phyloP scores from a whole-genome alignment of 805 yeast genomes.

The Cyberlindnera meyerae region DNA sequence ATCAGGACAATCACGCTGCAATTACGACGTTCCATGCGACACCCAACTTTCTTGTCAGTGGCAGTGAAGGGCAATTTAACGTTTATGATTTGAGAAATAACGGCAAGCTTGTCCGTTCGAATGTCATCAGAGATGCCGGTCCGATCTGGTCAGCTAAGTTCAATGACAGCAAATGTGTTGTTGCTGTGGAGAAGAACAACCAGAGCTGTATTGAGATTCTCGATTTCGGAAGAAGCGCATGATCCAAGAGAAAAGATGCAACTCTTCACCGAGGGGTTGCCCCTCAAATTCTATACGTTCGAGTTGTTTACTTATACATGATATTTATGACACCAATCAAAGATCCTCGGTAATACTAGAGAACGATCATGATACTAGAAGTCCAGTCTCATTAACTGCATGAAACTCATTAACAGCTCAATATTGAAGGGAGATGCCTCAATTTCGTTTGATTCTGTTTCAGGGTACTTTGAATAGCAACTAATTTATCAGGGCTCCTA shows the following conservation, averaged over 20 bases:
- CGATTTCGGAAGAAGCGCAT: constrained; percentile 53
- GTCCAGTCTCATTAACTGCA: too few species aligned
- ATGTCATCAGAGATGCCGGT: constrained; percentile 71
- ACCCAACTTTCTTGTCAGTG: constrained; percentile 78
- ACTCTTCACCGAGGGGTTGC: neutral
- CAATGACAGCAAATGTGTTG: constrained; percentile 78
- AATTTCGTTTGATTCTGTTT: too few species aligned
- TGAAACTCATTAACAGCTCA: too few species aligned
- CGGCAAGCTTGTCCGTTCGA: constrained; percentile 67
- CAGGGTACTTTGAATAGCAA: too few species aligned
- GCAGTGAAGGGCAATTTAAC: constrained; percentile 82
- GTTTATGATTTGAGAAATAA: constrained; percentile 73
- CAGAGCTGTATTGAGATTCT: constrained; percentile 78
- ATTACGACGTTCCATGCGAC: constrained; percentile 93
- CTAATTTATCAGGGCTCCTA: too few species aligned
- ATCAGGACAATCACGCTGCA: constrained; percentile 76
- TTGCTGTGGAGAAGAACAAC: constrained; percentile 77
- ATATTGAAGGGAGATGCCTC: too few species aligned
- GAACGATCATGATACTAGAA: too few species aligned
- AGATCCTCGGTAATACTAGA: too few species aligned
- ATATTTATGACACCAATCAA: too few species aligned
- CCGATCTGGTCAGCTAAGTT: constrained; percentile 94
- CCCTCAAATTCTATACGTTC: neutral
- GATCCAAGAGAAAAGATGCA: neutral
- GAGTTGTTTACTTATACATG: too few species aligned